Evolutionary conservation across 208 protist genomes (phyloP).

Genomic region (Crithidia mellificae): DNA sequence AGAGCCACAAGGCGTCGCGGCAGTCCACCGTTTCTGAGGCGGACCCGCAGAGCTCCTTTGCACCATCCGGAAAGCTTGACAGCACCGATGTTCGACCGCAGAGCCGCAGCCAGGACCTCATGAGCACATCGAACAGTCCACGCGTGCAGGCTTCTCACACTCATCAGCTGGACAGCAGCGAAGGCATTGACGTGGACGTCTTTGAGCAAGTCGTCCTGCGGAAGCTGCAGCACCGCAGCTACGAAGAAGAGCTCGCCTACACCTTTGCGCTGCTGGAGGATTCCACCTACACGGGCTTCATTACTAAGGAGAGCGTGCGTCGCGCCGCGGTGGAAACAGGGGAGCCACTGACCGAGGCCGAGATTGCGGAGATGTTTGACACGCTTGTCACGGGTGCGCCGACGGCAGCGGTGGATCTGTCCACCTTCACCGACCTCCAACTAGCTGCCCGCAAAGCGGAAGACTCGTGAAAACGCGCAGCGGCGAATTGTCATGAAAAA

Average conservation of each 20-base stretch:
- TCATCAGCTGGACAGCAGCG: conserved; percentile 38
- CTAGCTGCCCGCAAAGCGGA: conserved; percentile 46
- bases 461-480: conserved; percentile 29
- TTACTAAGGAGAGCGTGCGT: conserved; percentile 80
- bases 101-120: not conserved
- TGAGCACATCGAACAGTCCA: not conserved
- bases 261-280: conserved; percentile 81
- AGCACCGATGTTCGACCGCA: not conserved
- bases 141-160: conserved; percentile 17
- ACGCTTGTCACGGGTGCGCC: conserved; percentile 73
- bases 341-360: conserved; percentile 76
- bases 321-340: conserved; percentile 53
- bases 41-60: not conserved
- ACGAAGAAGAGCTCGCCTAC: conserved; percentile 72
- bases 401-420: conserved; percentile 68
- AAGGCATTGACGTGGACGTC: conserved; percentile 60
- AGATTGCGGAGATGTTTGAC: conserved; percentile 87
- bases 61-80: not conserved
- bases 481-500: too few species aligned
- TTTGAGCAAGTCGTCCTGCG: conserved; percentile 79
- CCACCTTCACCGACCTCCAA: conserved; percentile 71
- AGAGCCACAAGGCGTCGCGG: conserved; percentile 8
- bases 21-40: conserved; percentile 9
- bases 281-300: conserved; percentile 73
- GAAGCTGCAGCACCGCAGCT: conserved; percentile 62